Percentiles rank a stretch among this genome's conserved stretches.
Evolutionary conservation across 345 rosid species (phyloP).

Genomic region (Euphorbia lathyris): DNA sequence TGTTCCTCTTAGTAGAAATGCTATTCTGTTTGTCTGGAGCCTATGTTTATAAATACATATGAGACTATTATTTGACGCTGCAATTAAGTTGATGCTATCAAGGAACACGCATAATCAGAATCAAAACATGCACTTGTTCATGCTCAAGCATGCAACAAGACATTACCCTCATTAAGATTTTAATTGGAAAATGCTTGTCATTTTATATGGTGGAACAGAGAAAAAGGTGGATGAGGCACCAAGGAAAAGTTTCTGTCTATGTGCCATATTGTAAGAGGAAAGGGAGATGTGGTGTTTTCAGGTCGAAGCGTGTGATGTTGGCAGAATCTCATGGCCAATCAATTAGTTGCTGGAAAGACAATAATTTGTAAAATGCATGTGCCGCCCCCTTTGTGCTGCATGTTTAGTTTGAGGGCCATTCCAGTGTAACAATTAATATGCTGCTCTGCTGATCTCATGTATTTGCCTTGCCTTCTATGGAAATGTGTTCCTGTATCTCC

Average conservation of each 20-base stretch:
- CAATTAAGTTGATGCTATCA: neutral
- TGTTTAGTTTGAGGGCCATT: conserved; percentile 27
- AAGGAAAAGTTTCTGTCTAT: conserved; percentile 52
- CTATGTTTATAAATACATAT: neutral
- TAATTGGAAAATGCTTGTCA: neutral
- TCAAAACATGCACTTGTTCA: neutral
- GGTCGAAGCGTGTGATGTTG: conserved; percentile 15
- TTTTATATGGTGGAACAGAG: conserved; percentile 43
- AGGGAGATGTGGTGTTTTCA: conserved; percentile 5
- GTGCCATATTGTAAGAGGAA: conserved; percentile 60
- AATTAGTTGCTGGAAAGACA: conserved; percentile 25
- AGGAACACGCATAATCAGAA: neutral
- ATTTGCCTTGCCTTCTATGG: conserved; percentile 25
- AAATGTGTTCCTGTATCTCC: conserved; percentile 32
- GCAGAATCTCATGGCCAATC: conserved; percentile 19
- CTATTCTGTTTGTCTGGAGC: neutral
- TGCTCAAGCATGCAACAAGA: neutral
- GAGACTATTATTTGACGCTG: neutral
- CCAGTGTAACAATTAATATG: conserved; percentile 22
- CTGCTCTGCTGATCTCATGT: conserved; percentile 29
- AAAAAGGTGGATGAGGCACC: conserved; percentile 63
- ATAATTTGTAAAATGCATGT: conserved; percentile 27
- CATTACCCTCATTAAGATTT: neutral
- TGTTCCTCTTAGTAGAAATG: neutral
- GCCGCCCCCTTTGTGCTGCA: conserved; percentile 26